Evolutionary conservation across 257 asterid genomes (phyloP).

Genomic region (Leonotis leonurus): DNA sequence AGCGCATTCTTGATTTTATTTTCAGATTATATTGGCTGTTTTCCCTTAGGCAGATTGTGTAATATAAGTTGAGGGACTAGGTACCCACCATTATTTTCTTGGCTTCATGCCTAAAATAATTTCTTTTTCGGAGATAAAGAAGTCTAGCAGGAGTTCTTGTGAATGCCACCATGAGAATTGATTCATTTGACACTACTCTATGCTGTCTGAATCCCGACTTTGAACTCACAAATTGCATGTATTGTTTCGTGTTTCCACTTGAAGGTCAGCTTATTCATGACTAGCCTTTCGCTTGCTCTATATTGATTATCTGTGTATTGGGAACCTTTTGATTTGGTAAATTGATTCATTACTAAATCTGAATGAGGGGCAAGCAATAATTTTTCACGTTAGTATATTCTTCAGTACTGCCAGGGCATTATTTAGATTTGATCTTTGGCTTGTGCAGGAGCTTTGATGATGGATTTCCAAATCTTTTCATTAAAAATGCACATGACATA

Average conservation of each 20-base stretch:
- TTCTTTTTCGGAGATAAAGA: not conserved
- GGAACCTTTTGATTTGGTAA: not conserved
- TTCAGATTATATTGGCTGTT: not conserved
- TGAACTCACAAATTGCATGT: not conserved
- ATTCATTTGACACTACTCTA: not conserved
- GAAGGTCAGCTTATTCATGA: not conserved
- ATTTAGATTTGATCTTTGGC: not conserved
- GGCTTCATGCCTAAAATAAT: not conserved
- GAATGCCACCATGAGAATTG: not conserved
- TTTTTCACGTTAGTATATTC: not conserved
- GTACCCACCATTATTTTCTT: not conserved
- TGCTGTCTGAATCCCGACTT: not conserved
- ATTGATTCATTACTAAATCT: not conserved
- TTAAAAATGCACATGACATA: constrained; percentile 82
- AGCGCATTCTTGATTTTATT: not conserved
- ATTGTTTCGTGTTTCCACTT: not conserved
- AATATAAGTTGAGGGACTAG: too few species aligned
- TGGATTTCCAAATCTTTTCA: constrained; percentile 91
- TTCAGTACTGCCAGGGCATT: not conserved
- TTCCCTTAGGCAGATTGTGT: not conserved
- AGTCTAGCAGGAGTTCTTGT: not conserved
- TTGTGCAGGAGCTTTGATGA: constrained; percentile 79
- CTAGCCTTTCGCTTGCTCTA: not conserved
- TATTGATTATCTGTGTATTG: not conserved
- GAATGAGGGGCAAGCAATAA: not conserved